Percentiles rank a stretch among this genome's conserved stretches.
Evolutionary conservation across 352 stramenopile genomes (phyloP).

Genomic region (Phytophthora vignae): DNA sequence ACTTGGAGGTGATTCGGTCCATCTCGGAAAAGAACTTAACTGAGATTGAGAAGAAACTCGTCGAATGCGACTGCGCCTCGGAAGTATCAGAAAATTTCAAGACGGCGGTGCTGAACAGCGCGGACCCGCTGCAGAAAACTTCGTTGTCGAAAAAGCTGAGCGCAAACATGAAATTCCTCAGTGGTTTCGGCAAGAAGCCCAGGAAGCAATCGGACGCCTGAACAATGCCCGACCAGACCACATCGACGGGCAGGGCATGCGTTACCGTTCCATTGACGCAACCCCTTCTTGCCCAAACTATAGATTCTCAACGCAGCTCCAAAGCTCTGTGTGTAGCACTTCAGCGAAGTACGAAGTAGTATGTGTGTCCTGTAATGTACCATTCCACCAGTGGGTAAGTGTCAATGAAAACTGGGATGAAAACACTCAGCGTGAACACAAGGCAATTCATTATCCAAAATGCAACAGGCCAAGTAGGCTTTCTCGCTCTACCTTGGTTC

Average conservation of each 20-base stretch:
- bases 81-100: slow-evolving; percentile 67
- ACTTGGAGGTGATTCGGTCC: slow-evolving; percentile 69
- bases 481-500: slow-evolving; percentile 24
- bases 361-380: slow-evolving; percentile 22
- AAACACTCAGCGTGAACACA: slow-evolving; percentile 10
- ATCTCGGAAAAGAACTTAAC: slow-evolving; percentile 79
- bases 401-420: slow-evolving; percentile 4
- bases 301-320: slow-evolving; percentile 1
- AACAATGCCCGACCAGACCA: neutral
- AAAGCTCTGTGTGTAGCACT: slow-evolving; percentile 34
- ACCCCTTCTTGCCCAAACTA: neutral
- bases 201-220: slow-evolving; percentile 51
- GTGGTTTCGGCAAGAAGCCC: slow-evolving; percentile 65
- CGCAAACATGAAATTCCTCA: slow-evolving; percentile 84
- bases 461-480: slow-evolving; percentile 6
- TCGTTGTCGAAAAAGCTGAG: slow-evolving; percentile 73
- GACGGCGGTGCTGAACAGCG: slow-evolving; percentile 47
- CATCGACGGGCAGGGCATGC: neutral
- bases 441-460: slow-evolving; percentile 25
- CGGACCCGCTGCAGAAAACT: slow-evolving; percentile 53
- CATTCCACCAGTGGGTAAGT: too few relatives aligned
- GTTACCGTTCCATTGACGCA: neutral
- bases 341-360: slow-evolving; percentile 39
- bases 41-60: slow-evolving; percentile 76
- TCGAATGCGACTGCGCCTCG: slow-evolving; percentile 44